A percentile compares a stretch with the other conserved stretches of the same genome.
Conservation (phyloP, 2,329 filamentous ascomycete species). For the Cytospora schulzeri region DNA sequence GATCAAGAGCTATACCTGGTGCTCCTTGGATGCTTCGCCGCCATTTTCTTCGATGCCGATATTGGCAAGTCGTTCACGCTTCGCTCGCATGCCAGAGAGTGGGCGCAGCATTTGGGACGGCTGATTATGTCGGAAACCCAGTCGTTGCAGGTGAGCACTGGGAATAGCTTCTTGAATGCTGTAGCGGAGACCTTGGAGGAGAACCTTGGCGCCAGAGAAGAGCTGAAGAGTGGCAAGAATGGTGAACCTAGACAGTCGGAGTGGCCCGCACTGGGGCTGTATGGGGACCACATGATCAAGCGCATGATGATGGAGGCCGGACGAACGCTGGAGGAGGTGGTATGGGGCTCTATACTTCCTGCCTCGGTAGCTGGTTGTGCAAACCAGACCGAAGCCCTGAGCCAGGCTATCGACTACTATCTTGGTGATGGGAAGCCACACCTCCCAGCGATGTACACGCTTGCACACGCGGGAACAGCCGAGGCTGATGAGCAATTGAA, state of each 20-base stretch:
- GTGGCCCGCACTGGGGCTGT: slow-evolving; percentile 52
- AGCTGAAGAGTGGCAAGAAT: background rate
- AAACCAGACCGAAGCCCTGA: slow-evolving; percentile 60
- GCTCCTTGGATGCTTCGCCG: slow-evolving; percentile 58
- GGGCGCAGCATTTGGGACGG: slow-evolving; percentile 40
- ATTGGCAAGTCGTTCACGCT: slow-evolving; percentile 59
- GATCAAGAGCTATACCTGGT: slow-evolving; percentile 60
- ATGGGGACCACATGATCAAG: slow-evolving; percentile 59
- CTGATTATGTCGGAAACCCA: background rate
- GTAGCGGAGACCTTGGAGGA: slow-evolving; percentile 36
- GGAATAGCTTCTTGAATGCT: background rate
- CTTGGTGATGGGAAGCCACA: slow-evolving; percentile 52
- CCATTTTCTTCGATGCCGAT: slow-evolving; percentile 60
- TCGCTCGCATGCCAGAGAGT: slow-evolving; percentile 49
- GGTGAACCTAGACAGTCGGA: background rate
- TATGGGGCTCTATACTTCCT: slow-evolving; percentile 59
- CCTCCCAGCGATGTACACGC: slow-evolving; percentile 53
- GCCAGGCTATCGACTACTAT: slow-evolving; percentile 63
- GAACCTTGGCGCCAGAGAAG: background rate
- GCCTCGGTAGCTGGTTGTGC: slow-evolving; percentile 58
- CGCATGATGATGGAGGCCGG: slow-evolving; percentile 56
- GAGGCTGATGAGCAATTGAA: slow-evolving; percentile 51
- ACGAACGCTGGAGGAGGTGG: slow-evolving; percentile 51
- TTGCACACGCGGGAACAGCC: slow-evolving; percentile 50
- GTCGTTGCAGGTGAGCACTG: background rate